Base-by-base conservation (phyloP, 1,139 yeast species). In the Eremothecium sinecaudum region DNA sequence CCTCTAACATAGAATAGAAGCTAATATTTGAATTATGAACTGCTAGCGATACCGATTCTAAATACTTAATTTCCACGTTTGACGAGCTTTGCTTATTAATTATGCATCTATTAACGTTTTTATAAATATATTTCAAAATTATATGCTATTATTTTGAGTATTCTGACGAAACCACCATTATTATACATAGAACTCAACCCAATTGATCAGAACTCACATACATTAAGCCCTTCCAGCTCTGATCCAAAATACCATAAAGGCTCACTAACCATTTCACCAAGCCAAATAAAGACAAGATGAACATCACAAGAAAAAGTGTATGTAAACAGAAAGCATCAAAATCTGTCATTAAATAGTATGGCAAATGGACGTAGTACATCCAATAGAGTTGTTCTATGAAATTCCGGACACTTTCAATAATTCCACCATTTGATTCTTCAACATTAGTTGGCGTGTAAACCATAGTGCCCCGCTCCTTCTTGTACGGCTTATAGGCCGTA, bases 291-390 rank as follows among this genome's bases (percentile, higher is more conserved):
- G 56, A 47, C 13, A 55, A 39, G 38, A 53, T 51, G 41, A 61
- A 50, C 10, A 61, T 39, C 10, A 51, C 45, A 18, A 62, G 41
- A 37, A 58, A 58, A 36, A 59, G 55, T 3, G 49, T 38, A 39
- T 62, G 66, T 12, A 62, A 39, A n/a, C 56, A 39, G 30, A 60
- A 58, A 3, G 67, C 63, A 36, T 63, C 67, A 32, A 54, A 55
- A 6, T 56, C 43, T 18, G 64, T 61, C 66, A 63, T 59, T 32
- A 63, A 38, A 38, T 63, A 63, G 42, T 55, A 63, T 18, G 68
- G 68, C 30, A 63, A 42, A 42, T 63, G 66, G 18, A 63, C 54
- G 36, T 62, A 63, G 40, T 63, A 63, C 33, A 56, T 59, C 68
- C 68, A 63, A 39, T 60, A 63, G 13, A 59, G 35, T 24, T 45